Conservation (phyloP, 441 rosid species). For the Geranium incanum region DNA sequence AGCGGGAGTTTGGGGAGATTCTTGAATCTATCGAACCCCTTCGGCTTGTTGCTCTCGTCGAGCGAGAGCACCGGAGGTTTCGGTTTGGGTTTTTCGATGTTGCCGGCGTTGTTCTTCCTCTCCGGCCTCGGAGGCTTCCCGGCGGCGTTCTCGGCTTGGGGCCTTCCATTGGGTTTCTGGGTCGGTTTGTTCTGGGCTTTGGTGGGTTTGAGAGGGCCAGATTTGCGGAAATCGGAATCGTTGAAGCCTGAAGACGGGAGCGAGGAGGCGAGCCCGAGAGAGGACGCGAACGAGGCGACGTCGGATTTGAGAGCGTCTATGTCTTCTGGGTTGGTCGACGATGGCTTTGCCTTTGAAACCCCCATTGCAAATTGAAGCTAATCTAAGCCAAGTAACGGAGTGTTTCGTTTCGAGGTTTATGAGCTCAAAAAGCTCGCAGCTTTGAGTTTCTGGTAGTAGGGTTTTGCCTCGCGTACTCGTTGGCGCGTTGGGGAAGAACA, state of each 20-base stretch:
- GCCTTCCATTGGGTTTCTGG: neutral
- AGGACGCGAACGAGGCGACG: conserved; percentile 67
- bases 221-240: conserved; percentile 68
- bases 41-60: conserved; percentile 28
- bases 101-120: conserved; percentile 10
- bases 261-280: conserved; percentile 59
- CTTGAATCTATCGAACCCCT: conserved; percentile 43
- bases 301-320: conserved; percentile 42
- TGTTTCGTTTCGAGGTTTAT: neutral
- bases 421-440: neutral
- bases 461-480: neutral
- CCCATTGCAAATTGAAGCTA: neutral
- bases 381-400: neutral
- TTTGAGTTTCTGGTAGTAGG: neutral
- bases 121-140: conserved; percentile 25
- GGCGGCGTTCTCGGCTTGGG: neutral
- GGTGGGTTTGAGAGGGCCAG: conserved; percentile 22
- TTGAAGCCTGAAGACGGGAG: conserved; percentile 58
- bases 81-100: conserved; percentile 26
- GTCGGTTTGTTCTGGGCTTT: conserved; percentile 4
- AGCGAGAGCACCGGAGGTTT: conserved; percentile 52
- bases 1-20: conserved; percentile 56
- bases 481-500: neutral
- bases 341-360: neutral
- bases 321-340: neutral